Conservation (phyloP, 495 filamentous ascomycete genomes). For the Aspergillus kassunensis region DNA sequence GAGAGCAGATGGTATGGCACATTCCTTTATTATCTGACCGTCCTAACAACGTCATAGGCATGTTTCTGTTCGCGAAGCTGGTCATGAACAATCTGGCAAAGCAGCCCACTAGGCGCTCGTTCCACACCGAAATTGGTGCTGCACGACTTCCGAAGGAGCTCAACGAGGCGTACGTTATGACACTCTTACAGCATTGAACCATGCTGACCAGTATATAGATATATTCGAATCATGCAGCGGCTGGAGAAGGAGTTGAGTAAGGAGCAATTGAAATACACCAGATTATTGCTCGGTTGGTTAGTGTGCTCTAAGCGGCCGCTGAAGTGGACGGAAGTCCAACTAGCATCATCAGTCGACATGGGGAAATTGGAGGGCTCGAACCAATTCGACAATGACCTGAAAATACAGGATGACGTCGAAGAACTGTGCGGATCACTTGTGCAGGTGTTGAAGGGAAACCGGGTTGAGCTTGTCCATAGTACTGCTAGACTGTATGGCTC, state of each 20-base stretch:
- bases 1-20: not conserved
- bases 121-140: not conserved
- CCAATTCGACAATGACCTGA: not conserved
- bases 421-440: slow-evolving; percentile 10
- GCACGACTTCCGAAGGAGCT: not conserved
- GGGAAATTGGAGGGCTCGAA: not conserved
- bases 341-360: slow-evolving; percentile 1
- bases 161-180: slow-evolving; percentile 3
- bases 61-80: slow-evolving; percentile 9
- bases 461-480: slow-evolving; percentile 13
- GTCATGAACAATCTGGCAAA: slow-evolving; percentile 6
- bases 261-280: not conserved
- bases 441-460: slow-evolving; percentile 8
- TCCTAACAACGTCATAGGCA: not conserved
- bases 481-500: slow-evolving; percentile 6
- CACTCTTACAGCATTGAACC: too few relatives aligned
- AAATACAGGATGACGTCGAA: not conserved
- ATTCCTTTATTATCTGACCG: not conserved
- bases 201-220: not conserved
- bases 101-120: not conserved
- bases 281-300: slow-evolving; percentile 9
- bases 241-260: not conserved
- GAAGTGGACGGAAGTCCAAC: slow-evolving; percentile 8
- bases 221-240: slow-evolving; percentile 9
- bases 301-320: slow-evolving; percentile 9